phyloP scores from a whole-genome alignment of 2,329 filamentous ascomycete species.

The Oidium heveae region DNA sequence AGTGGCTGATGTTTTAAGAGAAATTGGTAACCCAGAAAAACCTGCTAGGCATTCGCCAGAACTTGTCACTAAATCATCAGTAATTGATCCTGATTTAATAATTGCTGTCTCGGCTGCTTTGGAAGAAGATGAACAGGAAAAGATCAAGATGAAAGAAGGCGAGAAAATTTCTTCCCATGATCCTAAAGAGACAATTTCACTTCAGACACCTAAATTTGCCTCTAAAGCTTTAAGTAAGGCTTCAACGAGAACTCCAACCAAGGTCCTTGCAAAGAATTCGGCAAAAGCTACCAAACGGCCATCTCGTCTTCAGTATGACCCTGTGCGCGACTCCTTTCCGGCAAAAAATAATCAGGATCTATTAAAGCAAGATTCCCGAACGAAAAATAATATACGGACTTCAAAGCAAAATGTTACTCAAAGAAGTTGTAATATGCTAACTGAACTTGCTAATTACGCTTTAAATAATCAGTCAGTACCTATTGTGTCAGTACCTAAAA shows the following conservation, averaged over 20 bases:
- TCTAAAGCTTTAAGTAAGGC: neutral
- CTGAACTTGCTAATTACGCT: constrained; percentile 1
- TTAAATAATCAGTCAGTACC: neutral
- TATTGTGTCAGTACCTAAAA: neutral
- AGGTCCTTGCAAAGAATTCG: neutral
- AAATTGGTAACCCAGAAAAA: neutral
- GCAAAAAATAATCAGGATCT: constrained; percentile 2
- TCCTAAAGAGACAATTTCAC: neutral
- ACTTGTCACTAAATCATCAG: neutral
- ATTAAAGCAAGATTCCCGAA: neutral
- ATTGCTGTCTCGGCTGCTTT: neutral
- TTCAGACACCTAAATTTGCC: neutral
- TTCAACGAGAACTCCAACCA: neutral
- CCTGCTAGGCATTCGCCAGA: neutral
- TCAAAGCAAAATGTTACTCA: neutral
- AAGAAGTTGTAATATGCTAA: neutral
- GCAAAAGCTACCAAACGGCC: constrained; percentile 2
- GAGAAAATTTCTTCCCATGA: neutral
- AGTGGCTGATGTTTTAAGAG: neutral
- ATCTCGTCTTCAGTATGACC: constrained; percentile 5
- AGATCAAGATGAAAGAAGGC: neutral
- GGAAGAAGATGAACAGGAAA: neutral
- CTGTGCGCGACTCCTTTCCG: constrained; percentile 6
- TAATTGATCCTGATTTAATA: neutral
- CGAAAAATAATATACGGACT: neutral